Evolutionary conservation across 1,139 yeast species (phyloP).

Genomic region (Candida sanyaensis): DNA sequence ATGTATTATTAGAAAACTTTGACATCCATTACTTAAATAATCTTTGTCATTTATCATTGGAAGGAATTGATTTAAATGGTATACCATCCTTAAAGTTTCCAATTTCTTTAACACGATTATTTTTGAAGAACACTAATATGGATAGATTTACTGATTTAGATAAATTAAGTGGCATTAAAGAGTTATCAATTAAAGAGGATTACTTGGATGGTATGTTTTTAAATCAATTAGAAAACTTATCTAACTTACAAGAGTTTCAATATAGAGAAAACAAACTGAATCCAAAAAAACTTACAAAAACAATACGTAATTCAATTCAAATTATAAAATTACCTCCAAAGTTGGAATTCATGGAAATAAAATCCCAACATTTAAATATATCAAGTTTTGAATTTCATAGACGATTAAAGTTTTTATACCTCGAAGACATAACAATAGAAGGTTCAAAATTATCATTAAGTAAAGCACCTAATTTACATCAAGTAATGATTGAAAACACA

Average conservation of each 20-base stretch:
- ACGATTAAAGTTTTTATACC: not conserved
- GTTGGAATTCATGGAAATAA: not conserved
- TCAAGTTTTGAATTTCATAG: not conserved
- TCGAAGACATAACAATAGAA: not conserved
- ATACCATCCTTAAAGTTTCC: not conserved
- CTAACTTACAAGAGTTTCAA: not conserved
- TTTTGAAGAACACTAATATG: not conserved
- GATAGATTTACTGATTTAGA: not conserved
- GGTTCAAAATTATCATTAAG: not conserved
- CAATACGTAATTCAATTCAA: not conserved
- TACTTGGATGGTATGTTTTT: not conserved
- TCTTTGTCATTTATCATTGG: not conserved
- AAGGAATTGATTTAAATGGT: not conserved
- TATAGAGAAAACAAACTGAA: not conserved
- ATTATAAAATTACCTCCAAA: not conserved
- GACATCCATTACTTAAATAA: not conserved
- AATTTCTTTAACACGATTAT: not conserved
- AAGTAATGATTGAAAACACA: not conserved
- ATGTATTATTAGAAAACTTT: not conserved
- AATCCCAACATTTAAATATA: not conserved
- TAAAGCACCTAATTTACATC: not conserved
- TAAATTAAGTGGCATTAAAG: not conserved
- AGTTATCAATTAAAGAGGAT: not conserved
- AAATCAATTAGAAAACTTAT: not conserved
- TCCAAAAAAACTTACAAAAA: not conserved